These are phyloP conservation scores for Plectosphaerella plurivora DNA, from an alignment of 2,329 filamentous ascomycete genomes.

Conservation along the genomic window DNA sequence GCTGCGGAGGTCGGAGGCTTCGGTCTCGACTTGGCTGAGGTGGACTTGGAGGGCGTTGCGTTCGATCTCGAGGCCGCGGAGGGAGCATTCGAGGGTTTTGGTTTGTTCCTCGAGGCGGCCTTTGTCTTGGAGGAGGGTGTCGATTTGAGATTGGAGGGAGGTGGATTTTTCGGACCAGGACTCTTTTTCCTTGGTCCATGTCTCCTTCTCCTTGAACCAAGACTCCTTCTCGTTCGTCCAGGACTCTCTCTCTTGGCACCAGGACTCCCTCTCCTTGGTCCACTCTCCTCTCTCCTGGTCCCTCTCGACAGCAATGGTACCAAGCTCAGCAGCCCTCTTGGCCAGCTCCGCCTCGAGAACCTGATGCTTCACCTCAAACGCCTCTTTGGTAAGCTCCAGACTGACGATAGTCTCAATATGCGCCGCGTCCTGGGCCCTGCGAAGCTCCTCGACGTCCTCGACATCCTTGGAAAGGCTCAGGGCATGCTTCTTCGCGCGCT, in stretches of 20 bases:
- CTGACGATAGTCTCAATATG: constrained; percentile 12
- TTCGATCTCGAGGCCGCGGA: constrained; percentile 6
- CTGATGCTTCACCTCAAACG: constrained; percentile 5
- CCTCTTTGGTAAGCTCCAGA: constrained; percentile 10
- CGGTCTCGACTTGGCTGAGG: constrained; percentile 6
- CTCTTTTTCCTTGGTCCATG: constrained; percentile 7
- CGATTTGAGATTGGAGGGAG: constrained; percentile 7
- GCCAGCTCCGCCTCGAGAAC: constrained; percentile 10
- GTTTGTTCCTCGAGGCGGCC: constrained; percentile 1
- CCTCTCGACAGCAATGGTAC: constrained; percentile 9
- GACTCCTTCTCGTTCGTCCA: constrained; percentile 8
- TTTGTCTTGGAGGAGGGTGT: constrained; percentile 8
- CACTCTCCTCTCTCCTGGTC: constrained; percentile 7
- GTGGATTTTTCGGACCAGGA: constrained; percentile 9
- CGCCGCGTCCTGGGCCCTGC: constrained; percentile 7
- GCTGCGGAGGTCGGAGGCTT: constrained; percentile 6
- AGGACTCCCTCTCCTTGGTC: constrained; percentile 8
- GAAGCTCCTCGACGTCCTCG: constrained; percentile 8
- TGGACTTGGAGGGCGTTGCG: constrained; percentile 1
- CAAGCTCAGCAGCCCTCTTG: constrained; percentile 7
- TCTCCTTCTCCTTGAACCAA: constrained; percentile 4
- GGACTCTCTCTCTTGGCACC: constrained; percentile 3
- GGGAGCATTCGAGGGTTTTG: background rate
- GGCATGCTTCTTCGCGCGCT: constrained; percentile 2
- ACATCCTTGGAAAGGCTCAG: constrained; percentile 8